Evolutionary conservation across 352 stramenopile genomes (phyloP).

Genomic region (Globisporangium canariense): DNA sequence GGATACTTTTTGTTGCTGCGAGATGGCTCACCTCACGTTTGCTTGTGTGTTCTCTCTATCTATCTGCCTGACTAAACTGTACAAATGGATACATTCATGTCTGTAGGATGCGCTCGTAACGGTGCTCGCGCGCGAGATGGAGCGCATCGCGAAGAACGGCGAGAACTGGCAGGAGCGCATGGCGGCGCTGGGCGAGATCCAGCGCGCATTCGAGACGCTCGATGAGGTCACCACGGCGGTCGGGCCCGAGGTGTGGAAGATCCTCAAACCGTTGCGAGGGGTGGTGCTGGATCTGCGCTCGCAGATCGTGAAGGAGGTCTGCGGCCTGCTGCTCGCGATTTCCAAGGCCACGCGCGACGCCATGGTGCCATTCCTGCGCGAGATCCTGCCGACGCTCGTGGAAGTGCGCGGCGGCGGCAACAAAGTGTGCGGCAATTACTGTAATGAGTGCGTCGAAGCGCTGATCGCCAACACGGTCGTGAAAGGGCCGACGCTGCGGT

Average conservation of each 20-base stretch:
- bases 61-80: not conserved
- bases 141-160: slow-evolving; percentile 65
- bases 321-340: slow-evolving; percentile 52
- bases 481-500: slow-evolving; percentile 67
- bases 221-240: slow-evolving; percentile 38
- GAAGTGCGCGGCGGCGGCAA: slow-evolving; percentile 82
- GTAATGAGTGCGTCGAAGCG: slow-evolving; percentile 68
- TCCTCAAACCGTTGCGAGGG: slow-evolving; percentile 63
- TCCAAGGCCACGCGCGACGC: slow-evolving; percentile 64
- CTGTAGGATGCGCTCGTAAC: slow-evolving; percentile 32
- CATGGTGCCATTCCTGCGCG: slow-evolving; percentile 74
- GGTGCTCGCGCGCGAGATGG: slow-evolving; percentile 61
- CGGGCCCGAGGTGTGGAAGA: slow-evolving; percentile 62
- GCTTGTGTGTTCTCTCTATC: not conserved
- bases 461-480: slow-evolving; percentile 64
- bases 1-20: slow-evolving; percentile 5
- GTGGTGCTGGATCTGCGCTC: slow-evolving; percentile 80
- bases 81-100: not conserved
- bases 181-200: slow-evolving; percentile 58
- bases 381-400: slow-evolving; percentile 68
- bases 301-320: slow-evolving; percentile 86
- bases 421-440: slow-evolving; percentile 82
- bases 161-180: slow-evolving; percentile 85
- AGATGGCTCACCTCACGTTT: not conserved
- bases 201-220: slow-evolving; percentile 60